Percentiles rank a stretch among this genome's conserved stretches.
These are phyloP conservation scores for Stenogyne calaminthoides DNA, from an alignment of 305 asterid species.

Conservation along the genomic window DNA sequence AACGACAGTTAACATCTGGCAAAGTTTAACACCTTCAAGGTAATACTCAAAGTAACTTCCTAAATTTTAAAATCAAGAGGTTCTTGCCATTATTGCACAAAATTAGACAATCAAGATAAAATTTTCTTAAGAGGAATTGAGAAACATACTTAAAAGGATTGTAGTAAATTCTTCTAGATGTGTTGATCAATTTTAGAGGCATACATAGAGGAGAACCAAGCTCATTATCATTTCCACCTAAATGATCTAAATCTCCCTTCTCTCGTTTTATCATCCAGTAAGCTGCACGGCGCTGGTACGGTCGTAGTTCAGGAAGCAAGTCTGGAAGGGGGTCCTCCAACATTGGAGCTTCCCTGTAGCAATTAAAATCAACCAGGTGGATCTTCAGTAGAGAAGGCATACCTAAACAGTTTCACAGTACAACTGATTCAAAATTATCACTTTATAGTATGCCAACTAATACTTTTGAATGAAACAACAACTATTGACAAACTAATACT, in stretches of 20 bases:
- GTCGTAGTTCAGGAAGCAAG: conserved; percentile 91
- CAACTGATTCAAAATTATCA: too few relatives aligned
- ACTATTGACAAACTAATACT: too few relatives aligned
- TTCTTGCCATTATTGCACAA: background rate
- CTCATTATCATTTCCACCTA: conserved; percentile 48
- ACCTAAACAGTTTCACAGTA: background rate
- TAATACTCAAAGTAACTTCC: background rate
- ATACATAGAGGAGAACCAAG: conserved; percentile 74
- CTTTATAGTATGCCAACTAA: too few relatives aligned
- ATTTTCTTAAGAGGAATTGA: conserved; percentile 23
- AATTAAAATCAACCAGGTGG: conserved; percentile 22
- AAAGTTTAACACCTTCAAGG: conserved; percentile 6
- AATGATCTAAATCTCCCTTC: conserved; percentile 51
- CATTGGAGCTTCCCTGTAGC: conserved; percentile 73
- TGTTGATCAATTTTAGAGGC: conserved; percentile 70
- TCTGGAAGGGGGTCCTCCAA: conserved; percentile 69
- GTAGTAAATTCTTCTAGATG: conserved; percentile 70
- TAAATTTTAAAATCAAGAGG: conserved; percentile 13
- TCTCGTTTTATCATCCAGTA: conserved; percentile 97
- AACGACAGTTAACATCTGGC: background rate
- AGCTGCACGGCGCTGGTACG: conserved; percentile 97
- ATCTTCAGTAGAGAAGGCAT: conserved; percentile 28
- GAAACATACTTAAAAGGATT: conserved; percentile 86
- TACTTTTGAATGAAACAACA: too few relatives aligned
- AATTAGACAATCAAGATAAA: conserved; percentile 14